Percentiles rank a stretch among this genome's conserved stretches.
Evolutionary conservation across 2,329 filamentous ascomycete species (phyloP).

Genomic region (Monosporascus sp.): DNA sequence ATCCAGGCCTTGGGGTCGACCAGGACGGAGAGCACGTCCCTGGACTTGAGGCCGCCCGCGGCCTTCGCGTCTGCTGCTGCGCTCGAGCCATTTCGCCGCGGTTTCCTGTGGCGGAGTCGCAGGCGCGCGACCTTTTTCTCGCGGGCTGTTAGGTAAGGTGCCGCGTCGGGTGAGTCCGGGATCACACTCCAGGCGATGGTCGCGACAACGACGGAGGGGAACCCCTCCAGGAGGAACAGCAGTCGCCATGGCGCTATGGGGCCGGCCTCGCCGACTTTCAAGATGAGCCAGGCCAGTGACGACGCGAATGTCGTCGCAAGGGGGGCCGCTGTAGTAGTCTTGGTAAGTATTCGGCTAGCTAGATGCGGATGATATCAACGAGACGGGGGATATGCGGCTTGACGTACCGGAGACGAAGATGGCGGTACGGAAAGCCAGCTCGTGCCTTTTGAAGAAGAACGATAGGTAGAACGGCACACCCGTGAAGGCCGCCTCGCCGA

Average conservation of each 20-base stretch:
- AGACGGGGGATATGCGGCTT: no score
- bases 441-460: slow-evolving; percentile 60
- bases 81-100: slow-evolving; percentile 15
- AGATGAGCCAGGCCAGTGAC: slow-evolving; percentile 72
- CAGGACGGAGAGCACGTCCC: slow-evolving; percentile 55
- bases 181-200: slow-evolving; percentile 69
- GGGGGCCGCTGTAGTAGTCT: slow-evolving; percentile 61
- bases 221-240: slow-evolving; percentile 78
- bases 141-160: slow-evolving; percentile 55
- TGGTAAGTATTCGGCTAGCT: background rate
- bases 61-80: slow-evolving; percentile 12
- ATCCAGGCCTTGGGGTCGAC: slow-evolving; percentile 67
- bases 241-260: slow-evolving; percentile 82
- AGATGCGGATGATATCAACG: background rate
- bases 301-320: slow-evolving; percentile 80
- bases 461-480: slow-evolving; percentile 60
- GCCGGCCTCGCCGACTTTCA: slow-evolving; percentile 57
- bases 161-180: slow-evolving; percentile 68
- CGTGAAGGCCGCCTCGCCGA: slow-evolving; percentile 61
- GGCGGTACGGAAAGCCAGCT: slow-evolving; percentile 79
- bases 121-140: slow-evolving; percentile 66
- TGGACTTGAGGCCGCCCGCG: slow-evolving; percentile 39
- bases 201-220: slow-evolving; percentile 72
- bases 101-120: slow-evolving; percentile 54
- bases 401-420: slow-evolving; percentile 70